These are phyloP conservation scores for Simplicillium aogashimaense DNA, from an alignment of 2,329 filamentous ascomycete species.

Conservation along the genomic window DNA sequence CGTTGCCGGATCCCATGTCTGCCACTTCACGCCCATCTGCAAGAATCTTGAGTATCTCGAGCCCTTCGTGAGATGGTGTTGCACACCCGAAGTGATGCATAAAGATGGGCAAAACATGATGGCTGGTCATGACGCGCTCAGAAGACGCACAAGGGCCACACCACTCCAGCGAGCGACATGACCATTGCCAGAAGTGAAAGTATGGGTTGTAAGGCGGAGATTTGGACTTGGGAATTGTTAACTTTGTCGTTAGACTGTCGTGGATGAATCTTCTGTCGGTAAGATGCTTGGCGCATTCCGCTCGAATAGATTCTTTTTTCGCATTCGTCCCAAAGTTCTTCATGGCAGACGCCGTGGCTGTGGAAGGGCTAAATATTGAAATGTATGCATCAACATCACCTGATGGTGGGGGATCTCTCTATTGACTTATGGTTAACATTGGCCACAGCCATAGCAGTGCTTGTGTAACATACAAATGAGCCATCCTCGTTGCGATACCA, in stretches of 20 bases:
- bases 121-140: conserved; percentile 41
- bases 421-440: conserved; percentile 5
- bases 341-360: conserved; percentile 50
- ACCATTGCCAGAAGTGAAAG: conserved; percentile 57
- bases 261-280: conserved; percentile 39
- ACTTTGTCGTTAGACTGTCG: conserved; percentile 23
- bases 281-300: conserved; percentile 47
- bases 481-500: conserved; percentile 35
- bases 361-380: conserved; percentile 52
- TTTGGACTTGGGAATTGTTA: conserved; percentile 36
- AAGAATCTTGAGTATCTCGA: conserved; percentile 49
- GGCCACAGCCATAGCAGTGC: background rate
- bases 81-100: conserved; percentile 75
- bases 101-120: conserved; percentile 61
- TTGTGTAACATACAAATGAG: conserved; percentile 17
- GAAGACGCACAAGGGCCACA: conserved; percentile 47
- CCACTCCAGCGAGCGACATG: conserved; percentile 55
- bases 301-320: conserved; percentile 49
- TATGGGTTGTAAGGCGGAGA: conserved; percentile 50
- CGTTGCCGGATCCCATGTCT: conserved; percentile 62
- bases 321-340: conserved; percentile 56
- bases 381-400: conserved; percentile 58
- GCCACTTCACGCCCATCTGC: conserved; percentile 44
- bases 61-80: conserved; percentile 56
- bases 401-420: conserved; percentile 37